phyloP scores from a whole-genome alignment of 805 yeast species.

The Sungouiella blattae region DNA sequence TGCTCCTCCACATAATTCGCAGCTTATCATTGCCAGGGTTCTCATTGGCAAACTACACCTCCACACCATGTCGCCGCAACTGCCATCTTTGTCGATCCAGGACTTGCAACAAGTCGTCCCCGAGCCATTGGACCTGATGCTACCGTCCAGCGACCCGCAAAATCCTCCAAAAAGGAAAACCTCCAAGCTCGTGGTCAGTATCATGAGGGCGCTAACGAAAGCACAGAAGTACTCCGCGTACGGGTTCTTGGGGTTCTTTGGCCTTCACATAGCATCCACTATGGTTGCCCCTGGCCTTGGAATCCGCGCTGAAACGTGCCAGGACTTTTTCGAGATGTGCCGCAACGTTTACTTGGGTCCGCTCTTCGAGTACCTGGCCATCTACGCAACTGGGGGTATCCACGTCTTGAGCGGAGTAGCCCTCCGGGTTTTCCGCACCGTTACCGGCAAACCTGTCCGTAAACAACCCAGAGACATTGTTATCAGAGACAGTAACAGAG shows the following conservation, averaged over 20 bases:
- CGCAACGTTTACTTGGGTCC: slow-evolving; percentile 58
- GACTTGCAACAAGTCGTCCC: slow-evolving; percentile 12
- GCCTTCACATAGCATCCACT: slow-evolving; percentile 56
- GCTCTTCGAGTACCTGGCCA: slow-evolving; percentile 44
- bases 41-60: too few species aligned
- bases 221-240: slow-evolving; percentile 61
- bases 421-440: slow-evolving; percentile 27
- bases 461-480: slow-evolving; percentile 9
- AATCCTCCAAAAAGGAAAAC: background rate
- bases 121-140: slow-evolving; percentile 12
- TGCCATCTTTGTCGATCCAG: background rate
- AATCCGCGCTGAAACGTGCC: slow-evolving; percentile 40
- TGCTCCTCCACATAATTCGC: too few species aligned
- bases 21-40: too few species aligned
- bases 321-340: slow-evolving; percentile 56
- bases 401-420: slow-evolving; percentile 57
- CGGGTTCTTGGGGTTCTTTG: slow-evolving; percentile 52
- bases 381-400: slow-evolving; percentile 42
- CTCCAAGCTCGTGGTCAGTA: background rate
- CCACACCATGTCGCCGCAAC: too few species aligned
- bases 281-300: slow-evolving; percentile 47
- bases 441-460: slow-evolving; percentile 9
- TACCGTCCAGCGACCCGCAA: too few species aligned
- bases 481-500: slow-evolving; percentile 34
- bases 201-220: slow-evolving; percentile 14